Evolutionary conservation across 1,284 basidiomycete species (phyloP).

Genomic region (Amylostereum chailletii): DNA sequence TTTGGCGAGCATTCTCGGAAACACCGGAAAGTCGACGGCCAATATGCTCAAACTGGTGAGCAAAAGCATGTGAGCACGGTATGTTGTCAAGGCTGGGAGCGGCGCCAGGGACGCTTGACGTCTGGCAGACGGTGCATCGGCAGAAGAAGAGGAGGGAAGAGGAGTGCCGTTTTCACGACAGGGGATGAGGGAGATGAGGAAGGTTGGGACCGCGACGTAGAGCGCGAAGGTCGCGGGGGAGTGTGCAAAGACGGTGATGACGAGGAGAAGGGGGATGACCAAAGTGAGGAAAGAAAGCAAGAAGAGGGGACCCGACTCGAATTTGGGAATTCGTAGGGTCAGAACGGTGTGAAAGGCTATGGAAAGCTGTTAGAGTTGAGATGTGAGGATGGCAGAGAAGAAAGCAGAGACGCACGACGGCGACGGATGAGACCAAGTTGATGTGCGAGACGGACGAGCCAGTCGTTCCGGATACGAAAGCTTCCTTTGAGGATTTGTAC

Average conservation of each 20-base stretch:
- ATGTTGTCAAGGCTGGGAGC: conserved; percentile 76
- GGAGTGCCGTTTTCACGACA: conserved; percentile 35
- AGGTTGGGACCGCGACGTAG: conserved; percentile 36
- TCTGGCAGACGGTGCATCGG: conserved; percentile 4
- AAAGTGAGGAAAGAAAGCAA: conserved; percentile 56
- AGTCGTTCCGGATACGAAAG: conserved; percentile 74
- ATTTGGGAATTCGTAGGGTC: conserved; percentile 34
- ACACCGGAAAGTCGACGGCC: conserved; percentile 92
- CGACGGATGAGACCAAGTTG: conserved; percentile 66
- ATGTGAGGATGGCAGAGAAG: background rate
- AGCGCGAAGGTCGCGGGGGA: conserved; percentile 45
- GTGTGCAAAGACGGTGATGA: conserved; percentile 68
- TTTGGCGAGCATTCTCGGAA: conserved; percentile 84
- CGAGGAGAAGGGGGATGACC: conserved; percentile 69
- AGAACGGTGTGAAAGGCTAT: conserved; percentile 61
- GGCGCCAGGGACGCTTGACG: conserved; percentile 23
- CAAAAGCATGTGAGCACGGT: conserved; percentile 92
- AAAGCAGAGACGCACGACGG: conserved; percentile 49
- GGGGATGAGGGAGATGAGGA: conserved; percentile 34
- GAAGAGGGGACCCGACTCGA: conserved; percentile 30
- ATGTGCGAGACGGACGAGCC: conserved; percentile 74
- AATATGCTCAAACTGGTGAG: conserved; percentile 89
- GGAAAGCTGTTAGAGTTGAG: conserved; percentile 41
- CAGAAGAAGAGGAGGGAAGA: conserved; percentile 31
- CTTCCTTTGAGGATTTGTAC: conserved; percentile 84